phyloP scores from a whole-genome alignment of 2,329 filamentous ascomycete genomes.

The Phyllosticta citrichinensis region DNA sequence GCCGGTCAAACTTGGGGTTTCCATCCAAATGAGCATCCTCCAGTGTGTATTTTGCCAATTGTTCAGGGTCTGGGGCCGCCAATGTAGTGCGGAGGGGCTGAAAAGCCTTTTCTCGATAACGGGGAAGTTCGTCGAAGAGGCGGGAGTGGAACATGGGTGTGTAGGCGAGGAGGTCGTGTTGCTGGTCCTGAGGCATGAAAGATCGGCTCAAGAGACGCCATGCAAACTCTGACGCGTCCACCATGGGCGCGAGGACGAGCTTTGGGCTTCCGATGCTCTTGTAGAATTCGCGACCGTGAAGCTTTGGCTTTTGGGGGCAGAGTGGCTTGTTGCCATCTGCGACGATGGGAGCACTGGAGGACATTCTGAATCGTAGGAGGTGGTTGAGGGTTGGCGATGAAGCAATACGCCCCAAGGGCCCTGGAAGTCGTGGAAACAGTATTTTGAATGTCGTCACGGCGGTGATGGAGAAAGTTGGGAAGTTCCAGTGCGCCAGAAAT shows the following conservation, averaged over 20 bases:
- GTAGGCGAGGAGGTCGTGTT: slow-evolving; percentile 64
- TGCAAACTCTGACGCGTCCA: slow-evolving; percentile 95
- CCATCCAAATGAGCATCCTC: slow-evolving; percentile 57
- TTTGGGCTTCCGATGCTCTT: slow-evolving; percentile 89
- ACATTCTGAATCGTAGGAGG: neutral
- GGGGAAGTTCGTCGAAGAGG: slow-evolving; percentile 65
- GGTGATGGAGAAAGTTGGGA: neutral
- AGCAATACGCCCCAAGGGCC: neutral
- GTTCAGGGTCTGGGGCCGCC: slow-evolving; percentile 26
- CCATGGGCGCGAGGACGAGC: slow-evolving; percentile 90
- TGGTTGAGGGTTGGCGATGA: neutral
- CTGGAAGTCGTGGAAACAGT: neutral
- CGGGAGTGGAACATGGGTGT: slow-evolving; percentile 95
- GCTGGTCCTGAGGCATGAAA: slow-evolving; percentile 56
- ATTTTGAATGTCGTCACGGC: neutral
- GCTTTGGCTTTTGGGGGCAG: slow-evolving; percentile 37
- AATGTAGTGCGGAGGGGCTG: slow-evolving; percentile 47
- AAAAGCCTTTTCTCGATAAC: slow-evolving; percentile 73
- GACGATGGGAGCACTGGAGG: neutral
- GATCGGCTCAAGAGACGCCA: slow-evolving; percentile 96
- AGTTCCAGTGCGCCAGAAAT: neutral
- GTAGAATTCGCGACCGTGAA: slow-evolving; percentile 84
- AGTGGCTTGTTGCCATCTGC: slow-evolving; percentile 1
- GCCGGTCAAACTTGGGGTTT: slow-evolving; percentile 72
- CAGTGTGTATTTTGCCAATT: slow-evolving; percentile 22